These are phyloP conservation scores for Tetragonia tetragonoides DNA, from an alignment of 148 eudicot genomes.

Conservation along the genomic window DNA sequence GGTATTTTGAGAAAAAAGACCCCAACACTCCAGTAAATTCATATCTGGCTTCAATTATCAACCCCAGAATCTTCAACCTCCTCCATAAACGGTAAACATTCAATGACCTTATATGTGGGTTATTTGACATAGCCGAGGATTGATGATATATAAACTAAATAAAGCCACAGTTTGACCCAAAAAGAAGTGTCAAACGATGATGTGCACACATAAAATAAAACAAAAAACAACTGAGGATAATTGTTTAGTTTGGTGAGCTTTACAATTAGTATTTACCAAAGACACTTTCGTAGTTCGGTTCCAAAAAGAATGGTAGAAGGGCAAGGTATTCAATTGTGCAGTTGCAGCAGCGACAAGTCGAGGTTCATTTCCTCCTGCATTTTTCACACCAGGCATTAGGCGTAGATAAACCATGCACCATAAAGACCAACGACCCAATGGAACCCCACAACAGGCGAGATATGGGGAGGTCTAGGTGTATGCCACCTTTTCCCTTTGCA, in stretches of 20 bases:
- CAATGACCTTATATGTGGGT: not conserved
- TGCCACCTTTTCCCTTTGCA: too few relatives aligned
- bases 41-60: not conserved
- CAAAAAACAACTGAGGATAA: not conserved
- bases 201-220: not conserved
- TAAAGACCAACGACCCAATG: not conserved
- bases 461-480: too few relatives aligned
- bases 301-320: slow-evolving; percentile 97
- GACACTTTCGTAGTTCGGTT: slow-evolving; percentile 93
- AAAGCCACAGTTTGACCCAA: not conserved
- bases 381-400: slow-evolving; percentile 17
- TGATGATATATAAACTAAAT: not conserved
- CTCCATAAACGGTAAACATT: not conserved
- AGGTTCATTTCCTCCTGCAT: slow-evolving; percentile 88
- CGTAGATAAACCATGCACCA: slow-evolving; percentile 10
- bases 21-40: not conserved
- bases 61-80: not conserved
- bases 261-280: slow-evolving; percentile 48
- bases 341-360: slow-evolving; percentile 89
- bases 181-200: slow-evolving; percentile 5
- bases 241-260: not conserved
- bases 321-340: slow-evolving; percentile 72
- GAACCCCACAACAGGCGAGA: too few relatives aligned
- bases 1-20: not conserved
- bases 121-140: not conserved